These are phyloP conservation scores for Tuber aestivum DNA, from an alignment of 495 filamentous ascomycete genomes.

Conservation along the genomic window DNA sequence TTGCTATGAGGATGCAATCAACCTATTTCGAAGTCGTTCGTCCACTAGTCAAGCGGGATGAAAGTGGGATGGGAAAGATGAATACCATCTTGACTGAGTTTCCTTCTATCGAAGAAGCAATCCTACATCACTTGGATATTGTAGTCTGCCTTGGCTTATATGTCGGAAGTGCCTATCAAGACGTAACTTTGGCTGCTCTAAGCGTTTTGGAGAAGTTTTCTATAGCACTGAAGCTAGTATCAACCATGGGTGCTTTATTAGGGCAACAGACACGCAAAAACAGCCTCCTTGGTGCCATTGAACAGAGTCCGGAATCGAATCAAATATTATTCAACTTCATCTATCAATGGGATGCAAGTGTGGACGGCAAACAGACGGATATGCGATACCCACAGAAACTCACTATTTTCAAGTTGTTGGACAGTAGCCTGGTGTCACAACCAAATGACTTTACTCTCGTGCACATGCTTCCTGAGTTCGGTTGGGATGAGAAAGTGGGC, in stretches of 20 bases:
- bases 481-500: constrained; percentile 50
- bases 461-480: constrained; percentile 84
- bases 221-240: constrained; percentile 66
- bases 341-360: constrained; percentile 37
- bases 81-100: constrained; percentile 45
- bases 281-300: constrained; percentile 34
- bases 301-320: constrained; percentile 40
- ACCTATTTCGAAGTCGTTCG: constrained; percentile 85
- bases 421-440: constrained; percentile 64
- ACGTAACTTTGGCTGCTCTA: constrained; percentile 69
- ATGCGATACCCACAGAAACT: constrained; percentile 64
- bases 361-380: constrained; percentile 27
- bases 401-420: constrained; percentile 73
- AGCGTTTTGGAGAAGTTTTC: constrained; percentile 77
- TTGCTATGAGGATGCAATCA: constrained; percentile 75
- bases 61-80: constrained; percentile 42
- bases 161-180: constrained; percentile 69
- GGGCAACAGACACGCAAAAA: constrained; percentile 32
- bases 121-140: constrained; percentile 69
- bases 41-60: constrained; percentile 60
- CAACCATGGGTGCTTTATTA: constrained; percentile 49
- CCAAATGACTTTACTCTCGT: constrained; percentile 73
- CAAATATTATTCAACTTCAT: constrained; percentile 42
- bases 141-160: constrained; percentile 76
- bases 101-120: constrained; percentile 81